Conservation (phyloP, 2,329 filamentous ascomycete genomes). For the Pseudocercospora ulei region DNA sequence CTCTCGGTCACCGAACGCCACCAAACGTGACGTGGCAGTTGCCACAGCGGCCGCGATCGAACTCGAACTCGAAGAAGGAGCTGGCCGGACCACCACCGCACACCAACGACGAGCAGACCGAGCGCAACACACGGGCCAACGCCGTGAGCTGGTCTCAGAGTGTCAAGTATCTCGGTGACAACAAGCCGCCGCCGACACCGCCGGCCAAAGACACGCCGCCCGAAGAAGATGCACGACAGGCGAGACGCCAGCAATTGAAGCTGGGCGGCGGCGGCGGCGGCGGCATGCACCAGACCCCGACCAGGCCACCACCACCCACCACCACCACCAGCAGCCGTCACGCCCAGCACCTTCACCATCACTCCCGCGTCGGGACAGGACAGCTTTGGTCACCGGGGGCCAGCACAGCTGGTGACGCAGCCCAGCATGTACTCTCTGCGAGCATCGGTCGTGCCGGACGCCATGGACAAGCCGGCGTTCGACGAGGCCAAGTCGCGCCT, state of each 20-base stretch:
- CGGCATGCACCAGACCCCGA: conserved; percentile 20
- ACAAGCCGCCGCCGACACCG: conserved; percentile 35
- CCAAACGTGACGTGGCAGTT: conserved; percentile 13
- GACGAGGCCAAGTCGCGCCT: conserved; percentile 28
- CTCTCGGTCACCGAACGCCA: conserved; percentile 13
- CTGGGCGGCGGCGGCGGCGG: conserved; percentile 9
- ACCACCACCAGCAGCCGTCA: conserved; percentile 19
- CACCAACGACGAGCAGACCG: conserved; percentile 10
- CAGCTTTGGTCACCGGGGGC: conserved; percentile 23
- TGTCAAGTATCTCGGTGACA: conserved; percentile 27
- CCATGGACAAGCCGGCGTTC: conserved; percentile 21
- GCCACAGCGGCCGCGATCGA: conserved; percentile 5
- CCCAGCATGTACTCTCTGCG: conserved; percentile 30
- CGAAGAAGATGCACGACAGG: conserved; percentile 21
- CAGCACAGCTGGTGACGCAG: conserved; percentile 26
- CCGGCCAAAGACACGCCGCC: conserved; percentile 41
- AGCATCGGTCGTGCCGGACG: conserved; percentile 27
- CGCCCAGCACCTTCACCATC: conserved; percentile 1
- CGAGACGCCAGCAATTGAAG: conserved; percentile 6
- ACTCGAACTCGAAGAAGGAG: conserved; percentile 11
- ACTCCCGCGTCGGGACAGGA: conserved; percentile 21
- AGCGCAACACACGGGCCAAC: conserved; percentile 5
- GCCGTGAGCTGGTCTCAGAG: conserved; percentile 25
- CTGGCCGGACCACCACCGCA: conserved; percentile 17
- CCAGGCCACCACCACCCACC: conserved; percentile 17